A percentile compares a stretch with the other conserved stretches of the same genome.
Conservation (phyloP, 2,329 filamentous ascomycete species). For the Diaporthe ilicicola region DNA sequence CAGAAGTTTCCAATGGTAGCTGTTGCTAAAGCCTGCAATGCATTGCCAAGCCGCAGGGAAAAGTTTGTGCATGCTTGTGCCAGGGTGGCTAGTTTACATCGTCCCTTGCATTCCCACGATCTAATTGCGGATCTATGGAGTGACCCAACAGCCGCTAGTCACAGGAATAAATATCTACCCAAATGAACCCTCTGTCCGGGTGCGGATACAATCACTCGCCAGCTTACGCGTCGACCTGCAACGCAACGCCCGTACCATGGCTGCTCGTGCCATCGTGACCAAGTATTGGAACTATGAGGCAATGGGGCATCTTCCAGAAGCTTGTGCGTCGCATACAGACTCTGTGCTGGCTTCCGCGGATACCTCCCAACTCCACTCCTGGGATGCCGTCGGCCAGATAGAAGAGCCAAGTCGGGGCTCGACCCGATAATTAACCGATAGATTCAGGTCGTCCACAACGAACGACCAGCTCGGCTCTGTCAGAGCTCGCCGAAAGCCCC, state of each 20-base stretch:
- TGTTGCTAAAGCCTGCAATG: not conserved
- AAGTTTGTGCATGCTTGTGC: not conserved
- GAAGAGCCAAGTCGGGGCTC: not conserved
- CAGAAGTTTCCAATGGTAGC: not conserved
- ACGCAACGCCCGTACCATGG: not conserved
- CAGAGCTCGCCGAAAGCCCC: not conserved
- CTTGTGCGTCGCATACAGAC: conserved; percentile 21
- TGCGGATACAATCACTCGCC: not conserved
- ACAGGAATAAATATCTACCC: not conserved
- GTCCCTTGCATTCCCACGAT: not conserved
- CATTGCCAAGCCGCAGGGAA: conserved; percentile 3
- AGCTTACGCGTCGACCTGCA: conserved; percentile 13
- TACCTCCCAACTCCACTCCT: conserved; percentile 1
- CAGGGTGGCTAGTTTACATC: not conserved
- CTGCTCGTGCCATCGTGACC: not conserved
- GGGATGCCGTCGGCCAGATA: not conserved
- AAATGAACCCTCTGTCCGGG: not conserved
- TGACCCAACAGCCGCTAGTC: not conserved
- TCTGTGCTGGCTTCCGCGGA: not conserved
- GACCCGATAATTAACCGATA: not conserved
- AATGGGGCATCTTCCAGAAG: not conserved
- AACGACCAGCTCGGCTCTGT: not conserved
- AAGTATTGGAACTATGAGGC: not conserved
- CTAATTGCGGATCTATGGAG: conserved; percentile 12
- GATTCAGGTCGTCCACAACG: not conserved